These are phyloP conservation scores for Kwoniella sp. DNA, from an alignment of 768 basidiomycete genomes.

Conservation along the genomic window DNA sequence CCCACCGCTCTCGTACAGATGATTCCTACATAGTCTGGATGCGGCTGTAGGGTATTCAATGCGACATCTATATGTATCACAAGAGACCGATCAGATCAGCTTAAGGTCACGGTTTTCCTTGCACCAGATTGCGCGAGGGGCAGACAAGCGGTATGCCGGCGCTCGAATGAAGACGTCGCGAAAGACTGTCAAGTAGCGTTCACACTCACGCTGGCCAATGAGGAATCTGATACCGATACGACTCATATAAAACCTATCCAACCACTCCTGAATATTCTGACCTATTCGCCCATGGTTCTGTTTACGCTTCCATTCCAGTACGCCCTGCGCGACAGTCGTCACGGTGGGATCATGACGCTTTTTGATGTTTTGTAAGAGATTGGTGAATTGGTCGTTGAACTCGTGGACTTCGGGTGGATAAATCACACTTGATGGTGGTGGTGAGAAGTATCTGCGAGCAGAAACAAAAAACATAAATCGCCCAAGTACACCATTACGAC, in stretches of 20 bases:
- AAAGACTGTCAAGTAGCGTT: too few species aligned
- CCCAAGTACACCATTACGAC: neutral
- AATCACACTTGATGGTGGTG: slow-evolving; percentile 64
- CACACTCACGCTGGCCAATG: slow-evolving; percentile 82
- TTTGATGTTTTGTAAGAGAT: slow-evolving; percentile 83
- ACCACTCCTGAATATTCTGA: slow-evolving; percentile 85
- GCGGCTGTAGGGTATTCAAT: slow-evolving; percentile 85
- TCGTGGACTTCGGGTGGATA: slow-evolving; percentile 94
- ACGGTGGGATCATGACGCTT: slow-evolving; percentile 95
- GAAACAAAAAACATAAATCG: too few species aligned
- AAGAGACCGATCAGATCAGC: neutral
- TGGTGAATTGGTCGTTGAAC: slow-evolving; percentile 89
- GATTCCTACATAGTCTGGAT: slow-evolving; percentile 90
- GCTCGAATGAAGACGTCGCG: too few species aligned
- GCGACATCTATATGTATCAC: slow-evolving; percentile 70
- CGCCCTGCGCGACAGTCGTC: slow-evolving; percentile 87
- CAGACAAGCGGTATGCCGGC: too few species aligned
- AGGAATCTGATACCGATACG: slow-evolving; percentile 81
- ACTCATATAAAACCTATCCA: slow-evolving; percentile 95
- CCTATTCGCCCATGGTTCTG: slow-evolving; percentile 61
- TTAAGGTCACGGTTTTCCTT: neutral
- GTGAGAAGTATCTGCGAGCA: slow-evolving; percentile 75
- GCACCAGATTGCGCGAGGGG: too few species aligned
- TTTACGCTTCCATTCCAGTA: slow-evolving; percentile 89
- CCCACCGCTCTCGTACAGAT: slow-evolving; percentile 88